Conservation (phyloP, 129 eudicot genomes). For the Lactuca sativa region DNA sequence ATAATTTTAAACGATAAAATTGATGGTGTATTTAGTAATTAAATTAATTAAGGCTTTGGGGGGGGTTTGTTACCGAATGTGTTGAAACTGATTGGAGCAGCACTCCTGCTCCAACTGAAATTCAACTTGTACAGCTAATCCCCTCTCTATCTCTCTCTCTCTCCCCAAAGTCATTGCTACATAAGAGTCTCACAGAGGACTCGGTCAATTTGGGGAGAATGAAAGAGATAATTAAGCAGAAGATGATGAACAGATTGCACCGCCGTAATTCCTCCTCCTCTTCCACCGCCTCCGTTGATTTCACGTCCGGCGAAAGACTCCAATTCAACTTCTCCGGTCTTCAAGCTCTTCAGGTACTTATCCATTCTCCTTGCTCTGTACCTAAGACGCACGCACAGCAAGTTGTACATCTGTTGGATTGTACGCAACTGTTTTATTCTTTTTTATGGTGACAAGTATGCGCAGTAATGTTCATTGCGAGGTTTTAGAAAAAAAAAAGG, state of each 20-base stretch:
- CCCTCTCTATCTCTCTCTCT: constrained; percentile 32
- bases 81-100: constrained; percentile 34
- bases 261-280: constrained; percentile 49
- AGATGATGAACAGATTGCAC: constrained; percentile 61
- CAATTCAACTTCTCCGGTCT: constrained; percentile 53
- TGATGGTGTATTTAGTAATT: not conserved
- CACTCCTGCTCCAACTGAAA: constrained; percentile 42
- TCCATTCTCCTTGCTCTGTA: constrained; percentile 4
- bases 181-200: not conserved
- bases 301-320: constrained; percentile 42
- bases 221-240: constrained; percentile 32
- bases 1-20: not conserved
- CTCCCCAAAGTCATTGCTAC: constrained; percentile 24
- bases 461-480: constrained; percentile 14
- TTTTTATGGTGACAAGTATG: not conserved
- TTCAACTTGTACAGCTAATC: constrained; percentile 40
- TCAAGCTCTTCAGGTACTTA: constrained; percentile 64
- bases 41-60: not conserved
- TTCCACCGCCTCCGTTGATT: constrained; percentile 39
- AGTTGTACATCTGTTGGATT: not conserved
- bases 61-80: constrained; percentile 13
- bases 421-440: constrained; percentile 1
- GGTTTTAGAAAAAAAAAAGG: not conserved
- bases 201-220: constrained; percentile 17
- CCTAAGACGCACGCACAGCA: not conserved